Evolutionary conservation across 73 alveolate species (phyloP), one percentile per base, ranked within the genome.

Genomic region (Paramecium sexaurelia): DNA sequence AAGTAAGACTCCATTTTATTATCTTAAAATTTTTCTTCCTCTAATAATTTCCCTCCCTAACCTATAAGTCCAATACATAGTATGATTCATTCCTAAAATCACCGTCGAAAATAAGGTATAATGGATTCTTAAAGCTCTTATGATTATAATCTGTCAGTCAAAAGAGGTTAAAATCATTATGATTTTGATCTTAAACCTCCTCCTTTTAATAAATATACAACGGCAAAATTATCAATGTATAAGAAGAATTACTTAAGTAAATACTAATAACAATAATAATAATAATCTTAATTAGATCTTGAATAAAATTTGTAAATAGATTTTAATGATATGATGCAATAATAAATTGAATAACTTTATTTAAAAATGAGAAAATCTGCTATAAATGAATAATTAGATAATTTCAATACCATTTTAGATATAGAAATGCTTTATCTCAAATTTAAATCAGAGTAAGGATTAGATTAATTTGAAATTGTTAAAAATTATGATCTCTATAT

Each of bases 171-270:
- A 51, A 51, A 61, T 29, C 39, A 61, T 11, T 22, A 61, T 13
- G 83, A 61, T 29, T 61, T 61, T 26, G 83, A 61, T 6, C 47
- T 61, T 32, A 61, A 61, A 61, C 33, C 67, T 17, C 83, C 83
- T 61, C 20, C 83, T 6, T 11, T 61, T n/a, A 61, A 61, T 32
- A 61, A 61, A 8, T 61, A 61, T 24, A 61, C 47, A 11, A 61
- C 83, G 6, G 83, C 83, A 5, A 61, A 61, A 61, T 32, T 61
- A 61, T 61, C 83, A 29, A 61, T 61, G 83, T 61, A 61, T 61
- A 61, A 61, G 9, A 61, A 61, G 43, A 61, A 61, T 61, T 61
- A 61, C 26, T 61, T 61, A 26, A 61, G 83, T 24, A 61, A 61
- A 61, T 61, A 61, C 26, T 32, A 61, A 56, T 56, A 55, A 2